Conservation (phyloP, 495 filamentous ascomycete species). For the Xylaria venustula region DNA sequence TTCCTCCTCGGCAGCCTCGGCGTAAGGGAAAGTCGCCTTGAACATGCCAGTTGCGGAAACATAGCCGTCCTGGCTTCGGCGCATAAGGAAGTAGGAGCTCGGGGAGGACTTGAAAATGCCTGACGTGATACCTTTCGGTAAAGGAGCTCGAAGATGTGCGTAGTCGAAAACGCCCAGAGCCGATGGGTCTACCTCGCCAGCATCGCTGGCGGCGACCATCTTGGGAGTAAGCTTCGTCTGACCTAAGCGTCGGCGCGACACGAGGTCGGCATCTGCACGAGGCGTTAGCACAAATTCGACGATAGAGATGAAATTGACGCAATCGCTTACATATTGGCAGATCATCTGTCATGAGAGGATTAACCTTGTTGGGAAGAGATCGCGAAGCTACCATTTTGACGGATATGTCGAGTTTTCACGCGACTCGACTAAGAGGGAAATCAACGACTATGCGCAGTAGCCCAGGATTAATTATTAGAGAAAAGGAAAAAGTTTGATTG, state of each 20-base stretch:
- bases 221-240: slow-evolving; percentile 89
- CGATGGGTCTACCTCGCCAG: slow-evolving; percentile 65
- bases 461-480: neutral
- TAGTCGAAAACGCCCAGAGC: slow-evolving; percentile 88
- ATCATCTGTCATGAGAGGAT: slow-evolving; percentile 76
- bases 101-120: slow-evolving; percentile 87
- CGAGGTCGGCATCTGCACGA: slow-evolving; percentile 72
- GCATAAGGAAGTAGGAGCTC: slow-evolving; percentile 95
- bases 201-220: slow-evolving; percentile 60
- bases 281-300: slow-evolving; percentile 28
- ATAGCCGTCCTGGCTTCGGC: slow-evolving; percentile 90
- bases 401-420: slow-evolving; percentile 17
- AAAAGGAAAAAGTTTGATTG: neutral
- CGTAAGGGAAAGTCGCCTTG: slow-evolving; percentile 97
- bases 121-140: slow-evolving; percentile 84
- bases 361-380: slow-evolving; percentile 65
- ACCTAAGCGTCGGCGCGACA: slow-evolving; percentile 81
- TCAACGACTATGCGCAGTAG: slow-evolving; percentile 5
- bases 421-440: slow-evolving; percentile 24
- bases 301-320: neutral
- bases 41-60: slow-evolving; percentile 99
- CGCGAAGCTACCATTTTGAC: slow-evolving; percentile 58
- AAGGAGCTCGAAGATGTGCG: slow-evolving; percentile 85
- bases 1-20: slow-evolving; percentile 78
- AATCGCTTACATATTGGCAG: slow-evolving; percentile 58